A percentile compares a stretch with the other conserved stretches of the same genome.
phyloP scores from a whole-genome alignment of 495 filamentous ascomycete species.

The Halenospora varia region DNA sequence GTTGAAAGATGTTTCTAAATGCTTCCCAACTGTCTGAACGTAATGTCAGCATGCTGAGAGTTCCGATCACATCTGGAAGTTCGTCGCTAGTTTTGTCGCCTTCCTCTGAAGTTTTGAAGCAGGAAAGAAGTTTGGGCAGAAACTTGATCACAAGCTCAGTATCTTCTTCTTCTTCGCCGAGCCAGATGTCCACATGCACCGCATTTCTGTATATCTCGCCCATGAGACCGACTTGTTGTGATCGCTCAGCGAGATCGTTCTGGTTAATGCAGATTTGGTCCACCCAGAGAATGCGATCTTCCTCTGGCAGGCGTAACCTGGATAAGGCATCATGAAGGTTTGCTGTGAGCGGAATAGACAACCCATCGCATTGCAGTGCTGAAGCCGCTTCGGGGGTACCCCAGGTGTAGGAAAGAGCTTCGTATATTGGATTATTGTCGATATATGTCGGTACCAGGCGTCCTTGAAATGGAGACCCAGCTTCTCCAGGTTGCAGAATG shows the following conservation, averaged over 20 bases:
- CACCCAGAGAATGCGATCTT: slow-evolving; percentile 22
- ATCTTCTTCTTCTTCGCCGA: slow-evolving; percentile 23
- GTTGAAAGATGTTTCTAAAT: slow-evolving; percentile 14
- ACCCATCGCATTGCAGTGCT: neutral
- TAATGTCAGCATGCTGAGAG: neutral
- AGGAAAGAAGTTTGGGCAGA: neutral
- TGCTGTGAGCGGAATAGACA: neutral
- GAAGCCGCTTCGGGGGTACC: neutral
- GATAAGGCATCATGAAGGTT: neutral
- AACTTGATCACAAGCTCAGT: neutral
- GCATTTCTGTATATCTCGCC: slow-evolving; percentile 31
- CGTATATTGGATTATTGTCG: neutral
- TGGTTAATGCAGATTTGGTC: slow-evolving; percentile 40
- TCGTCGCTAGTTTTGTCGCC: neutral
- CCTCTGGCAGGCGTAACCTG: neutral
- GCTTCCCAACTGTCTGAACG: slow-evolving; percentile 3
- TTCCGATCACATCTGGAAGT: neutral
- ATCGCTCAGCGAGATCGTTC: slow-evolving; percentile 26
- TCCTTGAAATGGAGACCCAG: neutral
- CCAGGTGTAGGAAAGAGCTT: slow-evolving; percentile 1
- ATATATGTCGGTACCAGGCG: neutral
- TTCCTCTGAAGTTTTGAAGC: neutral
- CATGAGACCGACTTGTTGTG: slow-evolving; percentile 33
- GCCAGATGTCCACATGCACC: slow-evolving; percentile 29
- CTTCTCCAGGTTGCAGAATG: neutral